A percentile compares a stretch with the other conserved stretches of the same genome.
These are phyloP conservation scores for Neonectria ditissima DNA, from an alignment of 2,329 filamentous ascomycete genomes.

Conservation along the genomic window DNA sequence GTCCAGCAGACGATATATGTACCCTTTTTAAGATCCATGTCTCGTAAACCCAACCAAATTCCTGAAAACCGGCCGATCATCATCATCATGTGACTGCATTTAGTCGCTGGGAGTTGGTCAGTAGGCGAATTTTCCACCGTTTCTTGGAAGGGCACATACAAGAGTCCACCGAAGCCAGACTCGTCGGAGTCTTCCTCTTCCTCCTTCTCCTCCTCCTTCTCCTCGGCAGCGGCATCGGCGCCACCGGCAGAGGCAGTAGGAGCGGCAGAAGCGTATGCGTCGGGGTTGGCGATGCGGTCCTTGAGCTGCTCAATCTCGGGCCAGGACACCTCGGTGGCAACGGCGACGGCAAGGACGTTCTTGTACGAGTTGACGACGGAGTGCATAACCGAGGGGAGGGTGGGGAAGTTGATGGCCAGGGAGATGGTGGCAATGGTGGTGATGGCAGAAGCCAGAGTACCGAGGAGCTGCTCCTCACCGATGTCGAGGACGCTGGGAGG, in stretches of 20 bases:
- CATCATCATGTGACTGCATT: slow-evolving; percentile 53
- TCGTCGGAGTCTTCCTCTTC: slow-evolving; percentile 72
- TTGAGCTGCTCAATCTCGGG: slow-evolving; percentile 97
- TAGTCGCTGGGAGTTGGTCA: slow-evolving; percentile 64
- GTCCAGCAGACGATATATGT: slow-evolving; percentile 63
- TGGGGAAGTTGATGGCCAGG: slow-evolving; percentile 94
- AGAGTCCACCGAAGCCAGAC: slow-evolving; percentile 87
- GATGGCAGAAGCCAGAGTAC: slow-evolving; percentile 83
- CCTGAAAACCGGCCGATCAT: slow-evolving; percentile 56
- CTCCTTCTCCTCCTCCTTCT: slow-evolving; percentile 76
- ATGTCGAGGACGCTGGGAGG: slow-evolving; percentile 88
- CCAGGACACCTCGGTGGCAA: slow-evolving; percentile 94
- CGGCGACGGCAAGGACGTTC: slow-evolving; percentile 89
- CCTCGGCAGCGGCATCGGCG: slow-evolving; percentile 65
- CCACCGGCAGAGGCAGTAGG: slow-evolving; percentile 72
- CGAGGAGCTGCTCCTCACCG: slow-evolving; percentile 92
- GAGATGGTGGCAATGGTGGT: slow-evolving; percentile 90
- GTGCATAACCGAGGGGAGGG: slow-evolving; percentile 95
- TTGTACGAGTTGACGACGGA: slow-evolving; percentile 98
- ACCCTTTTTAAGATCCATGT: slow-evolving; percentile 55
- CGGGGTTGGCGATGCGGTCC: slow-evolving; percentile 99
- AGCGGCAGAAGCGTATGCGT: slow-evolving; percentile 89
- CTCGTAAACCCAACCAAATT: slow-evolving; percentile 60
- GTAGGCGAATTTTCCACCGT: slow-evolving; percentile 33
- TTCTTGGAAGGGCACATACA: slow-evolving; percentile 59